A percentile compares a stretch with the other conserved stretches of the same genome.
Evolutionary conservation across 441 rosid species (phyloP).

Genomic region (Mallotus repandus): DNA sequence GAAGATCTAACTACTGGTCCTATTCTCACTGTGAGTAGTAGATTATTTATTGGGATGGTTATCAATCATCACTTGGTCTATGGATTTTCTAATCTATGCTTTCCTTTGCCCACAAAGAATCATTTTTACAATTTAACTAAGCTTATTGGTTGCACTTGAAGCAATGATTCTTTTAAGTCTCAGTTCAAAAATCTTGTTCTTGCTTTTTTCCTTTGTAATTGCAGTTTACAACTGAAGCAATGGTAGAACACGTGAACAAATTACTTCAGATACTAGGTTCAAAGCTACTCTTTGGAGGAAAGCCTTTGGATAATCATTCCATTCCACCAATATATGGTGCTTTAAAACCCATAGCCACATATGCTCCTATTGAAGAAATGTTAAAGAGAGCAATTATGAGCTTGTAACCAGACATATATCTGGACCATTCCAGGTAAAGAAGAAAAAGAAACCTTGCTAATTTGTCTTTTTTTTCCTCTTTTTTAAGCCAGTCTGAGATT

Average conservation of each 20-base stretch:
- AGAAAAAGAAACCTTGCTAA: neutral
- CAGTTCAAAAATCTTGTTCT: too few relatives aligned
- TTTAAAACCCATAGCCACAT: too few relatives aligned
- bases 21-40: too few relatives aligned
- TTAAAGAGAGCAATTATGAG: too few relatives aligned
- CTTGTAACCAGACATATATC: too few relatives aligned
- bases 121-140: neutral
- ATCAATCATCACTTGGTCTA: neutral
- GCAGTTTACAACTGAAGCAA: constrained; percentile 85
- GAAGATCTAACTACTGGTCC: too few relatives aligned
- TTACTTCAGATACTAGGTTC: constrained; percentile 83
- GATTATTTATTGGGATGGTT: neutral
- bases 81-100: neutral
- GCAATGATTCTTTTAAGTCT: neutral
- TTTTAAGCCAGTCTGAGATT: too few relatives aligned
- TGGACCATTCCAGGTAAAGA: too few relatives aligned
- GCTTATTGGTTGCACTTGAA: constrained; percentile 4
- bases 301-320: constrained; percentile 69
- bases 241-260: constrained; percentile 75
- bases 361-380: too few relatives aligned
- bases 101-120: neutral
- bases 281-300: constrained; percentile 87
- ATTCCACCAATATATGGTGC: constrained; percentile 93
- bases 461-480: too few relatives aligned
- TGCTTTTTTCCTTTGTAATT: constrained; percentile 7